Evolutionary conservation across 1,284 basidiomycete species (phyloP).

Genomic region (Cerioporus squamosus): DNA sequence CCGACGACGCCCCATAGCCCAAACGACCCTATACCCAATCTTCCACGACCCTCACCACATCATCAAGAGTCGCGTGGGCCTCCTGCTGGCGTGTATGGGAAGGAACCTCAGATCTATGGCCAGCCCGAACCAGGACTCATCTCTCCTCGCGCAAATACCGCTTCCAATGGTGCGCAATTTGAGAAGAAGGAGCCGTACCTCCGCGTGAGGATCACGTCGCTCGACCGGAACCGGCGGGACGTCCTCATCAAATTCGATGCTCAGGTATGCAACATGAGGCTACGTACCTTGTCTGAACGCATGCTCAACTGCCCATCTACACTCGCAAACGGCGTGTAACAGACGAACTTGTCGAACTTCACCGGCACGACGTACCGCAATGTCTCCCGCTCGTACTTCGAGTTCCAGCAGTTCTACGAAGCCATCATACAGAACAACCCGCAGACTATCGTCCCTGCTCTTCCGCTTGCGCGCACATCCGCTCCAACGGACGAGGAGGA

Average conservation of each 20-base stretch:
- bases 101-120: constrained; percentile 82
- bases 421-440: constrained; percentile 83
- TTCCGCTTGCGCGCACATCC: constrained; percentile 90
- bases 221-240: constrained; percentile 93
- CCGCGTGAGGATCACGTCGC: constrained; percentile 82
- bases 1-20: constrained; percentile 47
- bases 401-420: constrained; percentile 93
- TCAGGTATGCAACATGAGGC: constrained; percentile 58
- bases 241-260: constrained; percentile 92
- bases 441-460: constrained; percentile 90
- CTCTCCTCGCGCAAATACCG: constrained; percentile 66
- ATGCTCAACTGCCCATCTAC: no score
- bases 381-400: constrained; percentile 87
- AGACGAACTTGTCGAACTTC: constrained; percentile 95
- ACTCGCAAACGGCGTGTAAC: neutral
- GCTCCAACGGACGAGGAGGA: constrained; percentile 96
- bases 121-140: constrained; percentile 81
- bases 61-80: constrained; percentile 22
- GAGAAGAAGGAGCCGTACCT: constrained; percentile 83
- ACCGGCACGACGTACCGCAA: constrained; percentile 88
- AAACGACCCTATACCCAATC: constrained; percentile 44
- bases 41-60: constrained; percentile 37
- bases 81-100: constrained; percentile 64
- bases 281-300: no score
- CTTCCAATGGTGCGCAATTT: constrained; percentile 67